A percentile compares a stretch with the other conserved stretches of the same genome.
Conservation (phyloP, 208 protist species). For the Tritrichomonas foetus region DNA sequence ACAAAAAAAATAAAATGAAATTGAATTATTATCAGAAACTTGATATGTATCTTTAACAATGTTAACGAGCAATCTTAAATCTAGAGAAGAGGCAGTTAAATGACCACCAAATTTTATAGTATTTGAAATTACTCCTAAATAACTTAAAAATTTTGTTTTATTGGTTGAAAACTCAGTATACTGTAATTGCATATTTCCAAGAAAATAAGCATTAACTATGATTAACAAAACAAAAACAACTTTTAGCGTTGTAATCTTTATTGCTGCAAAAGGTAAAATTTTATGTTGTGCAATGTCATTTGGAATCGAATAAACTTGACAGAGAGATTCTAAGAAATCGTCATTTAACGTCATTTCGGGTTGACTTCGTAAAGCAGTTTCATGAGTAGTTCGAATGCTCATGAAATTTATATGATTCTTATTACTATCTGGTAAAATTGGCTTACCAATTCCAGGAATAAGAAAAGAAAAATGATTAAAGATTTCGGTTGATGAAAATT, state of each 20-base stretch:
- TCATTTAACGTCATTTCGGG: neutral
- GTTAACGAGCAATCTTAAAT: neutral
- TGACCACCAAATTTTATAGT: neutral
- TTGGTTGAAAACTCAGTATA: neutral
- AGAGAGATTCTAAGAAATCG: neutral
- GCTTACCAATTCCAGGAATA: neutral
- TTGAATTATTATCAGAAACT: neutral
- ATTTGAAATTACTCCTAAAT: neutral
- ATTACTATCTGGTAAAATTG: neutral
- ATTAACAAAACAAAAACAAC: neutral
- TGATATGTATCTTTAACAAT: neutral
- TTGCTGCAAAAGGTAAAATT: neutral
- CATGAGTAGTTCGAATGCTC: neutral
- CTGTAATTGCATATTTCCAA: neutral
- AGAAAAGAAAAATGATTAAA: neutral
- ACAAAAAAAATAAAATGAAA: neutral
- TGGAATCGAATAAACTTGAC: neutral
- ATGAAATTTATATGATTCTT: neutral
- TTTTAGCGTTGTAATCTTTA: neutral
- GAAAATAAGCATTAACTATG: neutral
- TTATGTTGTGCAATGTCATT: neutral
- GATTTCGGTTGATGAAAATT: neutral
- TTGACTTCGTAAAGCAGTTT: neutral
- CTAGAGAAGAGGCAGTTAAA: neutral
- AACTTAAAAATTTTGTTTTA: neutral